A percentile compares a stretch with the other conserved stretches of the same genome.
Conservation (phyloP, 805 yeast species). For the Martiniozyma abietophila region DNA sequence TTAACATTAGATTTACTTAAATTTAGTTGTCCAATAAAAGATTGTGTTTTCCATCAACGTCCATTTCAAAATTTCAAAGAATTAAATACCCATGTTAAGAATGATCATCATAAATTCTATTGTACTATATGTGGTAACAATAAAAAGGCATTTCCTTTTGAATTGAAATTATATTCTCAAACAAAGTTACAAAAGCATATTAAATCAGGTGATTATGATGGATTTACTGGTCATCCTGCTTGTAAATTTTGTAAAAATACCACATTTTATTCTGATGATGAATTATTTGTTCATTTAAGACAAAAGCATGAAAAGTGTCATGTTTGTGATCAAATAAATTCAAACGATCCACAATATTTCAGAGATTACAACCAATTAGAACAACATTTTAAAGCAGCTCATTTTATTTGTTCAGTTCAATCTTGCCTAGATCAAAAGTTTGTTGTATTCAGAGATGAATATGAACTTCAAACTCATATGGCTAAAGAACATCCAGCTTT, state of each 20-base stretch:
- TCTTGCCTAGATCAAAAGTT: conserved; percentile 81
- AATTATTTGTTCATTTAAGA: conserved; percentile 70
- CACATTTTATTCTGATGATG: conserved; percentile 84
- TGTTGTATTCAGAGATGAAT: conserved; percentile 81
- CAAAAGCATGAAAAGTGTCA: conserved; percentile 83
- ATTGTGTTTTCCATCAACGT: conserved; percentile 14
- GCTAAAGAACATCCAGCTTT: conserved; percentile 52
- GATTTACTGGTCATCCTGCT: conserved; percentile 82
- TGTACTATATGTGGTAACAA: conserved; percentile 74
- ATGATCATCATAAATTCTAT: conserved; percentile 50
- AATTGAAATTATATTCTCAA: conserved; percentile 51
- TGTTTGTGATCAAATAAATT: conserved; percentile 67
- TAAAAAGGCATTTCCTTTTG: conserved; percentile 70
- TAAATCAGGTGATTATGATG: conserved; percentile 60
- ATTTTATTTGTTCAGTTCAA: conserved; percentile 69
- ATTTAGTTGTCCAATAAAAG: conserved; percentile 42
- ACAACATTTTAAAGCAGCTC: conserved; percentile 64
- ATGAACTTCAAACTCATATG: conserved; percentile 85
- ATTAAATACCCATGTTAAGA: conserved; percentile 55
- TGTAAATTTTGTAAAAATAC: conserved; percentile 72
- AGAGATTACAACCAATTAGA: conserved; percentile 66
- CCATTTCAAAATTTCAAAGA: conserved; percentile 43
- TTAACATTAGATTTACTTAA: conserved; percentile 44
- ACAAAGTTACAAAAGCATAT: conserved; percentile 64
- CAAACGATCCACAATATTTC: conserved; percentile 63